phyloP scores from a whole-genome alignment of 2,329 filamentous ascomycete genomes.

The Onygenales sp. region DNA sequence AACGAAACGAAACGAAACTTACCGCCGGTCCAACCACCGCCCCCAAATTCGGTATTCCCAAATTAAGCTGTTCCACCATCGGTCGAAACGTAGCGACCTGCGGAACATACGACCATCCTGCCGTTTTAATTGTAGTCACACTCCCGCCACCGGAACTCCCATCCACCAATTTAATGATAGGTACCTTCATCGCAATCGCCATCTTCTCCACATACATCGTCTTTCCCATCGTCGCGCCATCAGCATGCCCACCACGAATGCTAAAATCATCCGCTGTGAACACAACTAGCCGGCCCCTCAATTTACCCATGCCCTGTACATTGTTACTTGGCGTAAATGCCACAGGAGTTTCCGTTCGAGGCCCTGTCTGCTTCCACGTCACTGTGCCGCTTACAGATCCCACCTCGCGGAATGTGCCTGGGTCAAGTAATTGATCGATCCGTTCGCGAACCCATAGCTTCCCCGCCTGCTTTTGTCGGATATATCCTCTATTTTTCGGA shows the following conservation, averaged over 20 bases:
- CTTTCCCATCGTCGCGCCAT: constrained; percentile 49
- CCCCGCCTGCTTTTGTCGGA: constrained; percentile 54
- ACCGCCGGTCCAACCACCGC: constrained; percentile 53
- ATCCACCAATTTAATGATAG: constrained; percentile 56
- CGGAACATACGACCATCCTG: constrained; percentile 52
- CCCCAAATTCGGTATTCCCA: constrained; percentile 55
- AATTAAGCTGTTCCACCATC: constrained; percentile 49
- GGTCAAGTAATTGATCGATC: constrained; percentile 49
- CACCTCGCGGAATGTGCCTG: constrained; percentile 48
- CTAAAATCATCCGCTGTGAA: constrained; percentile 58
- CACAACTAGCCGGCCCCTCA: constrained; percentile 46
- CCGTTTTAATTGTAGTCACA: constrained; percentile 48
- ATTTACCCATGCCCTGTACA: constrained; percentile 48
- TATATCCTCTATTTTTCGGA: constrained; percentile 45
- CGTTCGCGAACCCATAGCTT: constrained; percentile 58
- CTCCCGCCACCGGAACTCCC: constrained; percentile 54
- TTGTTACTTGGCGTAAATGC: constrained; percentile 53
- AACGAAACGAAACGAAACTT: constrained; percentile 8
- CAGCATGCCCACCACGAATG: constrained; percentile 54
- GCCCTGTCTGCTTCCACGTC: constrained; percentile 41
- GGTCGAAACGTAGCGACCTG: constrained; percentile 45
- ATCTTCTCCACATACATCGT: constrained; percentile 55
- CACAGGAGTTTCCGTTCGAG: constrained; percentile 31
- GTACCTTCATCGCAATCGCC: constrained; percentile 46
- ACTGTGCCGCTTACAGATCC: constrained; percentile 52